Base-by-base conservation (phyloP, 1,139 yeast species). In the Pichia sp. region DNA sequence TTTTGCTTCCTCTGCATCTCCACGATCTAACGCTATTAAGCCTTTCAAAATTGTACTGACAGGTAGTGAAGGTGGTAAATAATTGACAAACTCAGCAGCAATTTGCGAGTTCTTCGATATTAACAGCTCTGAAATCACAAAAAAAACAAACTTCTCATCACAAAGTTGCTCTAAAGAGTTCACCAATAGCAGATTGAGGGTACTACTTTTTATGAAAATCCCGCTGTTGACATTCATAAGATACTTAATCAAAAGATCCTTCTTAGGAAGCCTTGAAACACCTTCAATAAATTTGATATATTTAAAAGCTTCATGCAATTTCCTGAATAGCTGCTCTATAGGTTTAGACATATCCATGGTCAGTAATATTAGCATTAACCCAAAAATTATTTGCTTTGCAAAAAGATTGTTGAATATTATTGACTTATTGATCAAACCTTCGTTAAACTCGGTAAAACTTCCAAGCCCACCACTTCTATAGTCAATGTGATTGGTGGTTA, bases 311-410 rank as follows among this genome's bases (percentile, higher is more conserved):
- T 50, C 40, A 8, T 49, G 32, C 3, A 65, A 52, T 38, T 56
- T 58, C 2, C 52, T 57, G 53, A 69, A 67, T 10, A 72, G 55
- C 1, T 50, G 52, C 6, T 68, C 57, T 30, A 72, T 66, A 29
- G 66, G 62, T 1, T 67, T 68, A 49, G 70, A 70, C 16, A 65
- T 64, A 52, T 74, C 78, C 43, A 74, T 70, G 1, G 77, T 71
- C 30, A 76, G 58, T 38, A 77, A 61, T 38, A 78, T 61, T 23
- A 76, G 62, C 23, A 72, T 53, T 5, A 74, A 50, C 5, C 72
- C 71, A 52, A 68, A 59, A 13, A 70, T 51, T 5, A 71, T 52
- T 3, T 65, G 67, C 45, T 60, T 62, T 47, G 67, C 64, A n/a
- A 62, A 47, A 2, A 61, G 44, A 3, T 69, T 42, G 5, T 65